Evolutionary conservation across 1,284 basidiomycete genomes (phyloP).

Genomic region (Schizopora paradoxa): DNA sequence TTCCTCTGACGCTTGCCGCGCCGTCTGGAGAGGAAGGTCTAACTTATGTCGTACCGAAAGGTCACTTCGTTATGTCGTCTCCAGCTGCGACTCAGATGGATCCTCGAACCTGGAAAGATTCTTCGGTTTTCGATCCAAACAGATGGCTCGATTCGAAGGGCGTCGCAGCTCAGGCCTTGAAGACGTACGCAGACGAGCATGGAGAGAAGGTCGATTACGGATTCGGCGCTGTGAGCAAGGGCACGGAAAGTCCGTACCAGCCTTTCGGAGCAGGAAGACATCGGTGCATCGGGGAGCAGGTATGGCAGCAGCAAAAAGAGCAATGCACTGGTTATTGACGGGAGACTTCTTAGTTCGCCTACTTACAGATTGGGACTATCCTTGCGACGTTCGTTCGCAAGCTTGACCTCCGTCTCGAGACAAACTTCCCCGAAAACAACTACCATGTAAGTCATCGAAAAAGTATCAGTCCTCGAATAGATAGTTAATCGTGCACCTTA

Average conservation of each 20-base stretch:
- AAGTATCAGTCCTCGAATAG: neutral
- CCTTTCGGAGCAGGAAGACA: conserved; percentile 96
- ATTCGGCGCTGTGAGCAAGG: conserved; percentile 90
- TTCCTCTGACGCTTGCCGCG: conserved; percentile 77
- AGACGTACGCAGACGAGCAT: conserved; percentile 63
- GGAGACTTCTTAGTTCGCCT: conserved; percentile 72
- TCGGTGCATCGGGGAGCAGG: conserved; percentile 91
- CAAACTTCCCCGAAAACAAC: conserved; percentile 75
- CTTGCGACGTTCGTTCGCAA: conserved; percentile 75
- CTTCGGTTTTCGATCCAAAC: conserved; percentile 69
- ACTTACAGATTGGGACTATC: conserved; percentile 87
- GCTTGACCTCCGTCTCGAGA: conserved; percentile 68
- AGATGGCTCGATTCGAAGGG: conserved; percentile 83
- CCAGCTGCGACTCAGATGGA: conserved; percentile 89
- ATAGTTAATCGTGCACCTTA: conserved; percentile 22
- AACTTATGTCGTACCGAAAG: conserved; percentile 85
- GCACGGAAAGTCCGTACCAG: conserved; percentile 86
- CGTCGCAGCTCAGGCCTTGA: conserved; percentile 70
- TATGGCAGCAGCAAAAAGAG: conserved; percentile 26
- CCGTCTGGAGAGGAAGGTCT: conserved; percentile 57
- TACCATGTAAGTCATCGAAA: conserved; percentile 65
- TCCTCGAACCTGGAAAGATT: conserved; percentile 75
- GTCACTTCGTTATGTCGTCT: conserved; percentile 86
- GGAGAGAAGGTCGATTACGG: conserved; percentile 94
- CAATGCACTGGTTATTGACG: neutral